Evolutionary conservation across 2,329 filamentous ascomycete genomes (phyloP).

Genomic region (Aureobasidium sp.): DNA sequence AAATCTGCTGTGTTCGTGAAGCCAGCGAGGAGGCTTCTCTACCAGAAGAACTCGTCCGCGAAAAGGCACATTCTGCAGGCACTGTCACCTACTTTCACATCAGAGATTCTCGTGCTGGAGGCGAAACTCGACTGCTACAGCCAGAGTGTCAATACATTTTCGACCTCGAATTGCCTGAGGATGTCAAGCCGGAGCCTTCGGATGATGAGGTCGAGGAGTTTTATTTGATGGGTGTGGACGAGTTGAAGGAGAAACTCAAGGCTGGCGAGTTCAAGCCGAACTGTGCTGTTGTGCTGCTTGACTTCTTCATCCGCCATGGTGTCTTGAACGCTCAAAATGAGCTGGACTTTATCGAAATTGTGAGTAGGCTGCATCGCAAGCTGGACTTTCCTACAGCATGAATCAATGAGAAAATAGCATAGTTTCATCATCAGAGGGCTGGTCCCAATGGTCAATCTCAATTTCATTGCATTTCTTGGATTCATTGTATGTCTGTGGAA

Average conservation of each 20-base stretch:
- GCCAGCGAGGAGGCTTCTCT: constrained; percentile 83
- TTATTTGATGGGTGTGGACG: constrained; percentile 64
- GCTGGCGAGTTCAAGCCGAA: constrained; percentile 85
- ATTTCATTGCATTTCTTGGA: too few species aligned
- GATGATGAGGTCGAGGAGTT: constrained; percentile 89
- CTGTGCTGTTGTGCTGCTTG: constrained; percentile 72
- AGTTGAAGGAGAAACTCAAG: constrained; percentile 62
- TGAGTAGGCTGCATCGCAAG: constrained; percentile 63
- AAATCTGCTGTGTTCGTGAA: constrained; percentile 78
- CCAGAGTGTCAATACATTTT: constrained; percentile 90
- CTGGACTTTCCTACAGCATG: constrained; percentile 59
- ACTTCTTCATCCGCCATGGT: constrained; percentile 84
- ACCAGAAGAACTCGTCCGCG: constrained; percentile 59
- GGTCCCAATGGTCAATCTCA: neutral
- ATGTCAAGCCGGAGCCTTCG: constrained; percentile 63
- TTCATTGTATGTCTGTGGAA: too few species aligned
- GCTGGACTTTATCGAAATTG: constrained; percentile 67
- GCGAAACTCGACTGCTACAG: constrained; percentile 73
- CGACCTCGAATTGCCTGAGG: constrained; percentile 67
- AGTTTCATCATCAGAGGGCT: neutral
- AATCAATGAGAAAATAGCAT: neutral
- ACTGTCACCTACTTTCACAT: constrained; percentile 80
- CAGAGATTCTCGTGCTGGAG: constrained; percentile 65
- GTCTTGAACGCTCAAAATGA: constrained; percentile 74
- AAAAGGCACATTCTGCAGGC: constrained; percentile 51